Evolutionary conservation across 192 early-diverging fungal species (phyloP), one percentile per base, ranked within the genome.

Genomic region (Endogone sp.): DNA sequence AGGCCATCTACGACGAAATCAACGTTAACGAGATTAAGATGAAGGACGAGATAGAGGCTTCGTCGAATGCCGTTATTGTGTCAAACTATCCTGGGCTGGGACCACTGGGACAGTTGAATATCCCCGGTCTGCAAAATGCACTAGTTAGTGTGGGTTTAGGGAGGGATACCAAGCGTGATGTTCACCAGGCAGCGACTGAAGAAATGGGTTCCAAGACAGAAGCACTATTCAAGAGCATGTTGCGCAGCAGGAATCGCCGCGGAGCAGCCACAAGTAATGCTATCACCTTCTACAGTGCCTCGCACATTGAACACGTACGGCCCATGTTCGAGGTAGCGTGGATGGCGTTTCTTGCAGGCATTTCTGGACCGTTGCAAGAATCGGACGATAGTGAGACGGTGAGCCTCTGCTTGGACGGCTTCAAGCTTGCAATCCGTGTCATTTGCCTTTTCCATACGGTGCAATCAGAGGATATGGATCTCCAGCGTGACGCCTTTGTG

Each of bases 241-340:
- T 85, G 21, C 77, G 81, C 13, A 78, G 79, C 63, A 78, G 75
- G 6, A 79, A 78, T 8, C 73, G 78, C 28, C 71, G 72, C n/a
- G 76, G 68, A 21, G 57, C 66, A 54, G 86, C 85, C 9, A 79
- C 78, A 29, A 71, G 80, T 4, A 81, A 84, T 69, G 56, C 62
- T 9, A 74, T 79, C 31, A 80, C 81, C 0, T 89, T 90, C 57
- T 75, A 86, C 71, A 84, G 79, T 32, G 91, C 91, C 0, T 93
- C 88, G 56, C 90, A 93, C 55, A 79, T 91, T 31, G 95, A 94
- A 63, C 95, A 98, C 73, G 91, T 95, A 37, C 89, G 90, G 56
- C 86, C 87, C 10, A 98, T 98, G 95, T 95, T 98, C 80, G 89
- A 93, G 44, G 86, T 90, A 0, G 85, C 93, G 3, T 98, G 95